A percentile compares a stretch with the other conserved stretches of the same genome.
Evolutionary conservation across 106 monocot species (phyloP).

Genomic region (Platanthera guangdongensis): DNA sequence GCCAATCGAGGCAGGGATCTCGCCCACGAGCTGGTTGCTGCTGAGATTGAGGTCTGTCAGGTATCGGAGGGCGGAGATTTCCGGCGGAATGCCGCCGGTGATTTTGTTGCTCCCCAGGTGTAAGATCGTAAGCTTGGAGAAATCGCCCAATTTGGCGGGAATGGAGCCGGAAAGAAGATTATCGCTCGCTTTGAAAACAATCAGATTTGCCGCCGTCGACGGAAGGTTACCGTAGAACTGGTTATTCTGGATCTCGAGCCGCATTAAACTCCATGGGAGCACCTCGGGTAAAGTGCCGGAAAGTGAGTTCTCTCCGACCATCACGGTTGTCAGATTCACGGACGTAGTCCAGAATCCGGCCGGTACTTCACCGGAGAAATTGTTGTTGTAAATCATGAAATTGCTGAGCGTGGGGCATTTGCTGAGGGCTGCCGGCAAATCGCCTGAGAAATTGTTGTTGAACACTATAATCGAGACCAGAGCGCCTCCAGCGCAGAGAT

Average conservation of each 20-base stretch:
- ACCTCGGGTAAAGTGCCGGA: constrained; percentile 53
- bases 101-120: constrained; percentile 38
- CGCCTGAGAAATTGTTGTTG: constrained; percentile 54
- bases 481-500: constrained; percentile 26
- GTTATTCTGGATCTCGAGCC: constrained; percentile 49
- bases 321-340: constrained; percentile 22
- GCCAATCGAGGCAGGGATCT: constrained; percentile 48
- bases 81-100: constrained; percentile 43
- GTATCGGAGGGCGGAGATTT: constrained; percentile 13
- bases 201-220: constrained; percentile 20
- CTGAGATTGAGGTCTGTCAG: constrained; percentile 53
- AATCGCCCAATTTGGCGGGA: constrained; percentile 17
- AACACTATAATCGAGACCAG: constrained; percentile 29
- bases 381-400: constrained; percentile 36
- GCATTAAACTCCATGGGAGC: constrained; percentile 39
- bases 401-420: constrained; percentile 29
- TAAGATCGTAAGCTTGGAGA: constrained; percentile 36
- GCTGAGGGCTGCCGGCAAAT: constrained; percentile 45
- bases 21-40: constrained; percentile 47
- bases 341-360: constrained; percentile 41
- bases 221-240: constrained; percentile 54
- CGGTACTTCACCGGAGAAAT: constrained; percentile 49
- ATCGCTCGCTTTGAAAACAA: constrained; percentile 34
- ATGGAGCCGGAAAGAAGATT: constrained; percentile 60
- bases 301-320: constrained; percentile 35